Percentiles rank a stretch among this genome's conserved stretches.
These are phyloP conservation scores for Asterionellopsis glacialis DNA, from an alignment of 108 stramenopile species.

Conservation along the genomic window DNA sequence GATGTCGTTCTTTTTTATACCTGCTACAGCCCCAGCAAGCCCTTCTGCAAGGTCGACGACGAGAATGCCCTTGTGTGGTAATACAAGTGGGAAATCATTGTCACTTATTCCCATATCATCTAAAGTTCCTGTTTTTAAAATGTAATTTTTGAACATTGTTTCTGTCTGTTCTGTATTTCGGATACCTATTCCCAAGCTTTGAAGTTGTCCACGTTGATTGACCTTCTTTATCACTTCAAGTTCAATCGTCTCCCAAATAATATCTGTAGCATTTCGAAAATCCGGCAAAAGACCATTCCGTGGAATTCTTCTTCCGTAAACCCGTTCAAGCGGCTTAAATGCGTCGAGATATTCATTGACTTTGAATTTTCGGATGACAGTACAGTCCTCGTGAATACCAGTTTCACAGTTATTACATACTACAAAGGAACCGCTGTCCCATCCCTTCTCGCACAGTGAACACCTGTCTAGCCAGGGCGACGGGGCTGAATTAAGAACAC, in stretches of 20 bases:
- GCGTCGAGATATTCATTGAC: too few relatives aligned
- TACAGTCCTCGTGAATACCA: background rate
- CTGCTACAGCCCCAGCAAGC: background rate
- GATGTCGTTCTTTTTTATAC: constrained; percentile 14
- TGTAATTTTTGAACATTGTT: too few relatives aligned
- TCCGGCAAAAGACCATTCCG: background rate
- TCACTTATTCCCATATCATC: background rate
- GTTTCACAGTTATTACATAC: constrained; percentile 1
- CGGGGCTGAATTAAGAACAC: constrained; percentile 13
- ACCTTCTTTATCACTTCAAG: too few relatives aligned
- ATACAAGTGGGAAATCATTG: background rate
- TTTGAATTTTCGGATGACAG: background rate
- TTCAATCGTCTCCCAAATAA: too few relatives aligned
- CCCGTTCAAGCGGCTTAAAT: too few relatives aligned
- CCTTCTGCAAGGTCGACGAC: background rate
- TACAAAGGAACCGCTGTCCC: background rate
- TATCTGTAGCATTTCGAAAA: background rate
- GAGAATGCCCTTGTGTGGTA: background rate
- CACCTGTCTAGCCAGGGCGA: constrained; percentile 20
- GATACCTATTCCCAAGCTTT: too few relatives aligned
- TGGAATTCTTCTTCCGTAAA: too few relatives aligned
- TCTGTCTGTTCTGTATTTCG: too few relatives aligned
- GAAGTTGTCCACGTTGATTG: too few relatives aligned
- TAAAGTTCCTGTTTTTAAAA: background rate
- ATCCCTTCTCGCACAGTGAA: constrained; percentile 3